phyloP scores from a whole-genome alignment of 163 green algal genomes.

The Chlorella variabilis region DNA sequence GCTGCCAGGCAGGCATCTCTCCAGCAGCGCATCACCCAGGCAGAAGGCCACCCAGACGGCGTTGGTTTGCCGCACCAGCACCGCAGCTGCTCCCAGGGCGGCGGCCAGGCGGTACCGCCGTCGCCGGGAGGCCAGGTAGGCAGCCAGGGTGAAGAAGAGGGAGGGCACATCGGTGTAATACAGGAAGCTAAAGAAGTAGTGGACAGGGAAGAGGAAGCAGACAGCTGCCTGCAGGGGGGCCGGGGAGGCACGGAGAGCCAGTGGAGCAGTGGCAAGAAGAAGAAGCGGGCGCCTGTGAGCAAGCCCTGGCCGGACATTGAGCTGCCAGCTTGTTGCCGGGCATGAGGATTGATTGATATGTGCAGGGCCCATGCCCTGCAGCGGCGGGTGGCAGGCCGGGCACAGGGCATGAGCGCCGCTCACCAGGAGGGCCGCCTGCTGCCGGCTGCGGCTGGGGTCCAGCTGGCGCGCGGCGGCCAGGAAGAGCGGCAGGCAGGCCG shows the following conservation, averaged over 20 bases:
- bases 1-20: neutral
- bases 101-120: slow-evolving; percentile 35
- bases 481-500: slow-evolving; percentile 54
- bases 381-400: too few species aligned
- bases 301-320: too few species aligned
- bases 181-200: slow-evolving; percentile 92
- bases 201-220: slow-evolving; percentile 73
- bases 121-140: slow-evolving; percentile 55
- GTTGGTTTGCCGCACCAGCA: slow-evolving; percentile 92
- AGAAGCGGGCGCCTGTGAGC: too few species aligned
- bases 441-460: slow-evolving; percentile 23
- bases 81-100: slow-evolving; percentile 56
- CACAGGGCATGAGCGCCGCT: too few species aligned
- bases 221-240: slow-evolving; percentile 48
- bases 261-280: too few species aligned
- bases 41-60: slow-evolving; percentile 89
- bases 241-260: too few species aligned
- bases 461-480: slow-evolving; percentile 42
- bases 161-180: slow-evolving; percentile 94
- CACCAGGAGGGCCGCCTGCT: slow-evolving; percentile 37
- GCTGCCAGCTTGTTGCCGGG: too few species aligned
- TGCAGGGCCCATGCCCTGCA: too few species aligned
- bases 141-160: slow-evolving; percentile 69
- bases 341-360: too few species aligned
- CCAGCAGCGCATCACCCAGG: slow-evolving; percentile 57